Evolutionary conservation across 2,329 filamentous ascomycete genomes (phyloP).

Genomic region (Cladosporium phlei): DNA sequence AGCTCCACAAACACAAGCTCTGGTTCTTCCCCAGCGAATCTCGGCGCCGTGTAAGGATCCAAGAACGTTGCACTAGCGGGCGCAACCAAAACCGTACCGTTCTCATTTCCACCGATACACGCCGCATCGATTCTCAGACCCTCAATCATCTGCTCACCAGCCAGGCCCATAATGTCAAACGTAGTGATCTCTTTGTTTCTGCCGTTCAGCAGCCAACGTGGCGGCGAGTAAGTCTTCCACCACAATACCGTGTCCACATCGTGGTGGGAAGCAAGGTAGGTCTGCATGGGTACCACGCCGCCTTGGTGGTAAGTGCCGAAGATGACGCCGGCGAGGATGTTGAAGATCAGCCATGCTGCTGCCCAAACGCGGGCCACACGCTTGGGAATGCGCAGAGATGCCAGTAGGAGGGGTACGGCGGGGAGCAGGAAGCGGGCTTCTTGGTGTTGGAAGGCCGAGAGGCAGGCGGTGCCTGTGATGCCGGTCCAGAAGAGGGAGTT

Average conservation of each 20-base stretch:
- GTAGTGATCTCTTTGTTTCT: slow-evolving; percentile 69
- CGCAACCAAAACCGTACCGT: slow-evolving; percentile 59
- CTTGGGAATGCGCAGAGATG: slow-evolving; percentile 64
- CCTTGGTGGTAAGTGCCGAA: slow-evolving; percentile 84
- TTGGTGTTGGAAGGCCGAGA: slow-evolving; percentile 73
- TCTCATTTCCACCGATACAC: slow-evolving; percentile 51
- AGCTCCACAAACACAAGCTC: slow-evolving; percentile 62
- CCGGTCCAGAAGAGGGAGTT: slow-evolving; percentile 67
- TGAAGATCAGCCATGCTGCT: slow-evolving; percentile 64
- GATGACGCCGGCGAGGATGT: slow-evolving; percentile 60
- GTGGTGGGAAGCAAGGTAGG: slow-evolving; percentile 65
- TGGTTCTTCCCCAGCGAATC: slow-evolving; percentile 1
- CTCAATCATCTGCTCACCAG: slow-evolving; percentile 55
- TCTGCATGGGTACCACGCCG: slow-evolving; percentile 69
- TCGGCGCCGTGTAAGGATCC: slow-evolving; percentile 45
- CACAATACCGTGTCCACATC: slow-evolving; percentile 66
- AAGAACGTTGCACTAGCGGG: slow-evolving; percentile 68
- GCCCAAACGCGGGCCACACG: slow-evolving; percentile 49
- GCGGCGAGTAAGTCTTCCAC: slow-evolving; percentile 85
- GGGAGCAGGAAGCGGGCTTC: slow-evolving; percentile 75
- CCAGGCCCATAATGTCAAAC: slow-evolving; percentile 68
- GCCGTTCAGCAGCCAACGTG: slow-evolving; percentile 72
- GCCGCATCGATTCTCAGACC: slow-evolving; percentile 57
- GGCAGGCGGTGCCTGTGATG: slow-evolving; percentile 62
- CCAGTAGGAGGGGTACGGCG: slow-evolving; percentile 69